Conservation (phyloP, 1,139 yeast species). For the Protomyces gravidus region DNA sequence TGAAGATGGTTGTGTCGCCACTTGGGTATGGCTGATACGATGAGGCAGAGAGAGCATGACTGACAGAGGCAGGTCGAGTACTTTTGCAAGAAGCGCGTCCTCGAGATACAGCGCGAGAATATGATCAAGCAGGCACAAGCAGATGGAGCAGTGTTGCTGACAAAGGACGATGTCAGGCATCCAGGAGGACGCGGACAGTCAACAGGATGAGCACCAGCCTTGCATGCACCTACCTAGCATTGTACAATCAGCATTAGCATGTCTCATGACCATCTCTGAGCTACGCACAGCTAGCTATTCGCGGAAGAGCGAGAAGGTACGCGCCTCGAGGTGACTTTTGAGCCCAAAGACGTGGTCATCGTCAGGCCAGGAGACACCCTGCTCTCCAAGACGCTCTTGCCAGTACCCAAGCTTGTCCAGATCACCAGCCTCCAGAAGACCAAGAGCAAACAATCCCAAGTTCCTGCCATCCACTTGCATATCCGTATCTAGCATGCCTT, state of each 20-base stretch:
- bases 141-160: constrained; percentile 17
- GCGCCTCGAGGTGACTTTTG: not conserved
- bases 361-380: constrained; percentile 6
- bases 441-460: constrained; percentile 7
- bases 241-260: not conserved
- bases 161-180: constrained; percentile 24
- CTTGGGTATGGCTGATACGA: constrained; percentile 9
- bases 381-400: constrained; percentile 12
- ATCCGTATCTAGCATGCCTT: constrained; percentile 1
- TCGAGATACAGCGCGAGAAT: constrained; percentile 26
- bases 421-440: constrained; percentile 16
- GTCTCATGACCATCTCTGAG: too few relatives aligned
- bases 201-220: too few relatives aligned
- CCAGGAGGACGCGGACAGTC: constrained; percentile 24
- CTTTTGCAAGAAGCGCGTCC: constrained; percentile 27
- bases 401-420: constrained; percentile 6
- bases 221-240: not conserved
- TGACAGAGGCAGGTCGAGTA: constrained; percentile 15
- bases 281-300: not conserved
- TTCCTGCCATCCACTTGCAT: not conserved
- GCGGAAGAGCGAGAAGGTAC: not conserved
- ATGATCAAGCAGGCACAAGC: constrained; percentile 27
- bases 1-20: constrained; percentile 23
- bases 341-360: constrained; percentile 3
- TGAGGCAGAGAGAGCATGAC: too few relatives aligned